phyloP scores from a whole-genome alignment of 2,329 filamentous ascomycete genomes.

The Chrysosporium queenslandicum region DNA sequence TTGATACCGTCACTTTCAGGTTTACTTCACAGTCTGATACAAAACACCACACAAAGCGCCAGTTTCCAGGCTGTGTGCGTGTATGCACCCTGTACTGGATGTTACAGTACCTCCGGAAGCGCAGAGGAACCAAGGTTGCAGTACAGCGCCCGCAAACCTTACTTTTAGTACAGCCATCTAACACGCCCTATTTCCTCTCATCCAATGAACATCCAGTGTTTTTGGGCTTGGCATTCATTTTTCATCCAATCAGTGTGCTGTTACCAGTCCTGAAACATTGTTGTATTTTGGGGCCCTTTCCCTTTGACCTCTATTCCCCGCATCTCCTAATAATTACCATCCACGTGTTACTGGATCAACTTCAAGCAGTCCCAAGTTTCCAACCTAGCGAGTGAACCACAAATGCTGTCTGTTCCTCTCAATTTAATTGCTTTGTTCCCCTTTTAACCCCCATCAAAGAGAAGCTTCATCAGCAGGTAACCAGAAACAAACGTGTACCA shows the following conservation, averaged over 20 bases:
- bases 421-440: constrained; percentile 13
- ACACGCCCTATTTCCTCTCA: not conserved
- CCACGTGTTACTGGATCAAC: constrained; percentile 10
- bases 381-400: constrained; percentile 8
- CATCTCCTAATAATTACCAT: constrained; percentile 9
- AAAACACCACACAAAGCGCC: no score
- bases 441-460: constrained; percentile 7
- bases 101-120: not conserved
- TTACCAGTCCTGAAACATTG: constrained; percentile 2
- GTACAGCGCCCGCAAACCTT: not conserved
- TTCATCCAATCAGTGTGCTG: not conserved
- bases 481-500: not conserved
- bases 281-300: constrained; percentile 2
- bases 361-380: constrained; percentile 11
- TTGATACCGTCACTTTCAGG: no score
- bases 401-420: not conserved
- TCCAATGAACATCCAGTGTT: not conserved
- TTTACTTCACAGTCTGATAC: no score
- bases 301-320: constrained; percentile 9
- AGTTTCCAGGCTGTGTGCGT: no score
- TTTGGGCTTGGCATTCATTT: not conserved
- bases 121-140: not conserved
- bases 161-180: not conserved
- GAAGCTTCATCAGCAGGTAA: not conserved
- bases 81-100: no score